Conservation (phyloP, 768 basidiomycete genomes). For the Grammothele lineata region DNA sequence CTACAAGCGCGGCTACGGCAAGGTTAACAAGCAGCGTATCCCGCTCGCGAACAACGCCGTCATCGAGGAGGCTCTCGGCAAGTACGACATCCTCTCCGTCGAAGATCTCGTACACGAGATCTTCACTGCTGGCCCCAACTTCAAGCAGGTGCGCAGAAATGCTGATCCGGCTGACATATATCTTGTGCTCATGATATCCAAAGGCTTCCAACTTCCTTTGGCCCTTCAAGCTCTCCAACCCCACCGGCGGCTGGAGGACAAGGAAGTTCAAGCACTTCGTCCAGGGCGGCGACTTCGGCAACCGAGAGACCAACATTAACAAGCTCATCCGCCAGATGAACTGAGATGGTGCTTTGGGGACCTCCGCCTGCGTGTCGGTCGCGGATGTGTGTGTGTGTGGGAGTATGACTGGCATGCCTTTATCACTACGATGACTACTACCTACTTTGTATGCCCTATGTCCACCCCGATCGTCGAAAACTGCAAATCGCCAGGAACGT, state of each 20-base stretch:
- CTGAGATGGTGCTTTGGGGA: conserved; percentile 31
- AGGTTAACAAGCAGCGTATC: conserved; percentile 96
- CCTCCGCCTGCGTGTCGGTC: conserved; percentile 4
- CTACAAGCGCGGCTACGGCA: conserved; percentile 99
- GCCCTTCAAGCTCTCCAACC: conserved; percentile 99
- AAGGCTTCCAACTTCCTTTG: conserved; percentile 94
- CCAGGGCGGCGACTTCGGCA: conserved; percentile 95
- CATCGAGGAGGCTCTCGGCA: conserved; percentile 88
- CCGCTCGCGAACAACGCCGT: conserved; percentile 91
- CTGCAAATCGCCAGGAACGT: conserved; percentile 1
- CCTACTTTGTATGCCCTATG: conserved; percentile 27
- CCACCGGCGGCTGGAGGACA: conserved; percentile 95
- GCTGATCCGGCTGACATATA: too few relatives aligned
- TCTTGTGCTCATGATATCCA: conserved; percentile 5
- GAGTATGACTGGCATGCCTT: conserved; percentile 23
- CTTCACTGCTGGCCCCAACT: conserved; percentile 91
- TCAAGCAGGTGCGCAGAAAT: conserved; percentile 97
- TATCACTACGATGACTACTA: conserved; percentile 14
- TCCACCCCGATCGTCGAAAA: conserved; percentile 17
- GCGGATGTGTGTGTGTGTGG: conserved; percentile 14
- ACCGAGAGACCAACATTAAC: conserved; percentile 97
- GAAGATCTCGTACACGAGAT: conserved; percentile 99
- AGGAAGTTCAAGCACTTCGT: conserved; percentile 98
- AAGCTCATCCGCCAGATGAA: conserved; percentile 96
- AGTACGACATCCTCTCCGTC: conserved; percentile 93